A percentile compares a stretch with the other conserved stretches of the same genome.
phyloP scores from a whole-genome alignment of 2,329 filamentous ascomycete genomes.

The Boeremia exigua region DNA sequence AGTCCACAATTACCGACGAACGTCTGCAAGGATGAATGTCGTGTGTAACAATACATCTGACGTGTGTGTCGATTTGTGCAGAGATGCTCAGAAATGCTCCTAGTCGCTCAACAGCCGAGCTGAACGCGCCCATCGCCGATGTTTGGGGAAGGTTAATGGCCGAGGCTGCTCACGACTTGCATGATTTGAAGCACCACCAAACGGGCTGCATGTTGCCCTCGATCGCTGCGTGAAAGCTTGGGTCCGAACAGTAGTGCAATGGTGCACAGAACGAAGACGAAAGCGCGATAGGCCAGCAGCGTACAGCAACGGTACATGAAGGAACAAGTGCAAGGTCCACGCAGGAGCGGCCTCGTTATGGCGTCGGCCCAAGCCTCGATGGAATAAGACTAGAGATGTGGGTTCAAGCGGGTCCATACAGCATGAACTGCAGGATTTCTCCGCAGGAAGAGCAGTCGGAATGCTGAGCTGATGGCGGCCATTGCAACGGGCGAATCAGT shows the following conservation, averaged over 20 bases:
- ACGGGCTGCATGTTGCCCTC: slow-evolving; percentile 24
- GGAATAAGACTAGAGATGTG: slow-evolving; percentile 16
- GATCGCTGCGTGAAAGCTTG: slow-evolving; percentile 27
- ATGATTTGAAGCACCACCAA: slow-evolving; percentile 13
- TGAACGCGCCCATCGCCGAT: slow-evolving; percentile 9
- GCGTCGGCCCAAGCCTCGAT: slow-evolving; percentile 40
- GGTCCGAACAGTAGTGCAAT: slow-evolving; percentile 12
- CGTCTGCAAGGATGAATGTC: slow-evolving; percentile 21
- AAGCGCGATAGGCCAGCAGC: slow-evolving; percentile 34
- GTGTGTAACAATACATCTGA: slow-evolving; percentile 10
- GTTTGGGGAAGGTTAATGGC: slow-evolving; percentile 4
- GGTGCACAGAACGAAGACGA: slow-evolving; percentile 28
- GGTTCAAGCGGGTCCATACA: slow-evolving; percentile 15
- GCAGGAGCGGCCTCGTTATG: slow-evolving; percentile 35
- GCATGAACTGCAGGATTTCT: slow-evolving; percentile 14
- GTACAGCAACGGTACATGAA: slow-evolving; percentile 34
- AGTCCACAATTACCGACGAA: slow-evolving; percentile 14
- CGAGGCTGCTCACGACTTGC: slow-evolving; percentile 7
- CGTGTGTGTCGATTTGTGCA: slow-evolving; percentile 13
- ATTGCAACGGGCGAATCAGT: slow-evolving; percentile 12
- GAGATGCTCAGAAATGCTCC: slow-evolving; percentile 5
- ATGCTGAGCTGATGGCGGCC: slow-evolving; percentile 10
- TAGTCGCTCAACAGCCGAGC: slow-evolving; percentile 15
- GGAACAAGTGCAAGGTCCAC: slow-evolving; percentile 27
- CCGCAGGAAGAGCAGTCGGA: slow-evolving; percentile 13